These are phyloP conservation scores for Lineolata rhizophorae DNA, from an alignment of 495 filamentous ascomycete genomes.

Conservation along the genomic window DNA sequence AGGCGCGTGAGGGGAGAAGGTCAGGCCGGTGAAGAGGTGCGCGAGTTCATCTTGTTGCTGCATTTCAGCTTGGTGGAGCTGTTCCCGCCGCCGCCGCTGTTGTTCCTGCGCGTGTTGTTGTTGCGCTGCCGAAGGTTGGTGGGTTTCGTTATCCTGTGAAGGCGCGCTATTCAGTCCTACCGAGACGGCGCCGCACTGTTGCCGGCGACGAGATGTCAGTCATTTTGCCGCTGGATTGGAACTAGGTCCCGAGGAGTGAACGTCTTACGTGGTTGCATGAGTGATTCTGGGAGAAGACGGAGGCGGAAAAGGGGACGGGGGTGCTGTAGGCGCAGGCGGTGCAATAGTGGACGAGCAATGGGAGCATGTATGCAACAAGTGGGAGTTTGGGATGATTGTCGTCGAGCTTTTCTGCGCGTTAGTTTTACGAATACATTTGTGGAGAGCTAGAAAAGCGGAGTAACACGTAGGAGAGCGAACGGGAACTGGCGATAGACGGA, in stretches of 20 bases:
- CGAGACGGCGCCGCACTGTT: slow-evolving; percentile 18
- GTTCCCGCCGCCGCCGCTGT: too few relatives aligned
- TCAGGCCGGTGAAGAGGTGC: slow-evolving; percentile 16
- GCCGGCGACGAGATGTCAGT: too few relatives aligned
- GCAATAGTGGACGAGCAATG: slow-evolving; percentile 19
- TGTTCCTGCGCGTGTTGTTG: too few relatives aligned
- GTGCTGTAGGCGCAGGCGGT: slow-evolving; percentile 16
- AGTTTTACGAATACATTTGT: not conserved
- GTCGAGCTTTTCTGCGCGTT: too few relatives aligned
- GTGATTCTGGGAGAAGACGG: slow-evolving; percentile 17
- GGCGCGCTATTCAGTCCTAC: too few relatives aligned
- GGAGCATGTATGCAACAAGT: slow-evolving; percentile 13
- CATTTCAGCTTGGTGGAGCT: slow-evolving; percentile 11
- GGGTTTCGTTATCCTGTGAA: too few relatives aligned
- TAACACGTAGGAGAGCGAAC: too few relatives aligned
- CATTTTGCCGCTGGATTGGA: too few relatives aligned
- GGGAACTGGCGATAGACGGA: too few relatives aligned
- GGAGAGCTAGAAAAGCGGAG: not conserved
- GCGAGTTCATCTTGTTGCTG: slow-evolving; percentile 21
- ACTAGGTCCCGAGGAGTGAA: too few relatives aligned
- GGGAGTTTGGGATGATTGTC: slow-evolving; percentile 6
- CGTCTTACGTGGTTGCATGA: slow-evolving; percentile 18
- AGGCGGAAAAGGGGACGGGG: slow-evolving; percentile 16
- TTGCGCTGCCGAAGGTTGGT: too few relatives aligned
- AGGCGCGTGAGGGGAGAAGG: slow-evolving; percentile 6